Evolutionary conservation across 2,329 filamentous ascomycete species (phyloP), one percentile per base, ranked within the genome.

Genomic region (Epichloe baconii): DNA sequence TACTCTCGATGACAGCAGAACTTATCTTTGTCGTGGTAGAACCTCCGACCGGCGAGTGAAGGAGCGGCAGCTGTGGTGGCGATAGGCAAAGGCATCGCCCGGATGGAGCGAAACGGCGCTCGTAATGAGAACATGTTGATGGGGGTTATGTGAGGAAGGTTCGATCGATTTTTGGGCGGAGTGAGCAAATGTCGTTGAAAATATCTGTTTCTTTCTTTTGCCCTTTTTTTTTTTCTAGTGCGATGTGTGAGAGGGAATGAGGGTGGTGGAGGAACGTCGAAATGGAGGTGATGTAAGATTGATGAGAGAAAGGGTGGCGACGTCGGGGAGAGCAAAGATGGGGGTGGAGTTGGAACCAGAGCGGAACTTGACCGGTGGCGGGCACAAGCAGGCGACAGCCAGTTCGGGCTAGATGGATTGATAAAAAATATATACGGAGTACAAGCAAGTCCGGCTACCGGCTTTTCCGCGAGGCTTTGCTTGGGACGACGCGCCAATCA

Each of bases 21-120:
- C 56, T 52, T 47, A 58, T 58, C 73, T 65, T 75, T 75, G 62
- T 75, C 72, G 62, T 75, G 73, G 58, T 75, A 75, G 23, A 66
- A 68, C 47, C 72, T 66, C 36, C 65, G 67, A 45, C 69, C 63
- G 40, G 65, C 59, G 54, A 66, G 60, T 23, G 68, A 72, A 50
- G 56, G 38, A 17, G 52, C 52, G 31, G 37, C 37, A 3, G 47
- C 40, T 23, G 49, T 48, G 37, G 54, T 52, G 17, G 53, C 53
- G 45, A 56, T 46, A 48, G 54, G 49, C 49, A 48, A 49, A 17
- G 54, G 50, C 50, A 56, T 38, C 35, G 54, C 53, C 47, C 55
- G 53, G 31, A 56, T 37, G 26, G 50, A 19, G 21, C 55, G 55
- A 41, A 55, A 50, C 1, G 55, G 52, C 47, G 52, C 50, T 44